Evolutionary conservation across 2,329 filamentous ascomycete species (phyloP), one percentile per base, ranked within the genome.

Genomic region (Tolypocladium ovalisporum): DNA sequence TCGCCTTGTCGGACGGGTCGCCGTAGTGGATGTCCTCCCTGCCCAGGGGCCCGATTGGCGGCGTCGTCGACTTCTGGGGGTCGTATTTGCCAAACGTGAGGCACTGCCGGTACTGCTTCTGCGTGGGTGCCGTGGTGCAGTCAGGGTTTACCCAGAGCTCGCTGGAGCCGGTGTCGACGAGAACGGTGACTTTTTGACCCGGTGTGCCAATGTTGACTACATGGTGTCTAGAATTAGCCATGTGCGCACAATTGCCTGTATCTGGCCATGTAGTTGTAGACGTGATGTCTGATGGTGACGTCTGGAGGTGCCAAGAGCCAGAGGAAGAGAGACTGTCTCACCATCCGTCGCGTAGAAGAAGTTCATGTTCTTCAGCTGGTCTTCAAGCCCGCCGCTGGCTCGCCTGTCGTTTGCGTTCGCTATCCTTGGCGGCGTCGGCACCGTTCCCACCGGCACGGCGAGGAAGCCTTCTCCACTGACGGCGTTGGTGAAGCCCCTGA

Each of bases 101-200:
- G 64, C 79, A 82, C 52, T 75, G 70, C 0, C 67, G 56, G 3
- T 65, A 62, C 39, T 76, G 68, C 1, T 63, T 62, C 8, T 67
- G 60, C 7, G 68, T 67, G 7, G 67, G 70, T 0, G 77, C 71
- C 6, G 69, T 71, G 4, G 64, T 55, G 63, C 79, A 82, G 55
- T 75, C 68, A 1, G 79, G 79, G 59, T 82, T 79, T 49, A 81
- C 76, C 79, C 79, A 82, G 9, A 82, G 73, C 64, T 81, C 78
- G 60, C 76, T 76, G 6, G 79, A 82, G 19, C 79, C 79, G 0
- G 77, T 80, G 59, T 80, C 77, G 56, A 80, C 70, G 40, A 79
- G 71, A 39, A 80, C 75, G 13, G 75, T 73, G 39, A 79, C 67
- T 13, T 63, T 68, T 60, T 80, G 77, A 1, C 68, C 65, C 6